phyloP scores from a whole-genome alignment of 2,329 filamentous ascomycete species.

The Fusarium beomiforme region DNA sequence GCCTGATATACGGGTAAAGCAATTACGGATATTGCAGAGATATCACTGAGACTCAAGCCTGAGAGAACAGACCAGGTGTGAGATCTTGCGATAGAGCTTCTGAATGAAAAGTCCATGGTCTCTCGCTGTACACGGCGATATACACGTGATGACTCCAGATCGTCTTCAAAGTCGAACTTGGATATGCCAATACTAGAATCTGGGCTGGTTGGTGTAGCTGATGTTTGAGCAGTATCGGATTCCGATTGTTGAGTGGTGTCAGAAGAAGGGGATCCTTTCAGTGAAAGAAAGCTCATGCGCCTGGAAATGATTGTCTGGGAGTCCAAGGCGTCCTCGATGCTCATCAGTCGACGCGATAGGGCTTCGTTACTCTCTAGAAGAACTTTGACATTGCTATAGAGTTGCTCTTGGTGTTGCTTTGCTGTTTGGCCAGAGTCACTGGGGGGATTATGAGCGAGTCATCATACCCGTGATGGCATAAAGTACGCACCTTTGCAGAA shows the following conservation, averaged over 20 bases:
- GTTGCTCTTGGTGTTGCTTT: background rate
- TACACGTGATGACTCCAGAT: background rate
- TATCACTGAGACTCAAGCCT: fast-evolving
- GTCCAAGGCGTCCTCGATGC: conserved; percentile 2
- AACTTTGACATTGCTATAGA: background rate
- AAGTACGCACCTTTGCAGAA: background rate
- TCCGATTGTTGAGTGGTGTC: fast-evolving
- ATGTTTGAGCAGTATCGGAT: fast-evolving
- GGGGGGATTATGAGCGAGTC: fast-evolving
- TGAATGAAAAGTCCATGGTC: background rate
- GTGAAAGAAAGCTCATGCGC: background rate
- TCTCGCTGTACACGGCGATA: background rate
- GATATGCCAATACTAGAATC: background rate
- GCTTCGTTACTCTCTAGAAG: conserved; percentile 2
- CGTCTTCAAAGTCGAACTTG: background rate
- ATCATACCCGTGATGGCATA: fast-evolving
- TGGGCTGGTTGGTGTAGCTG: fast-evolving
- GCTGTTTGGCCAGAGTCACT: background rate
- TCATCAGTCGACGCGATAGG: background rate
- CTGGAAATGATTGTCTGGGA: background rate
- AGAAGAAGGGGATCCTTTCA: background rate
- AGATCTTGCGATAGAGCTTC: background rate
- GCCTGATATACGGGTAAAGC: background rate
- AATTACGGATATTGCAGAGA: background rate
- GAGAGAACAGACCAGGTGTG: background rate